Evolutionary conservation across 768 basidiomycete species (phyloP).

Genomic region (Pleurotus tuber-regium): DNA sequence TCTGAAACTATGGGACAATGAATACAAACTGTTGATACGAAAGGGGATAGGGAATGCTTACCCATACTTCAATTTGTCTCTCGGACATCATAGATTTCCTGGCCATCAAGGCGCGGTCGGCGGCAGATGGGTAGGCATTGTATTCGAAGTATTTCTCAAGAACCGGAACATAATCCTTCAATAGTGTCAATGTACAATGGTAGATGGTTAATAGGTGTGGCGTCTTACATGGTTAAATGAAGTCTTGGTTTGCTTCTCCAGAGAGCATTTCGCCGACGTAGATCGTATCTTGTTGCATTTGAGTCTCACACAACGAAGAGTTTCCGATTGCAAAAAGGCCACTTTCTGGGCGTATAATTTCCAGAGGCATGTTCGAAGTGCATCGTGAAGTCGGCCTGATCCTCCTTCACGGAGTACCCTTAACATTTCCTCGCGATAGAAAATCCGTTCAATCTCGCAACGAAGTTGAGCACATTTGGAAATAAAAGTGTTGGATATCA

Average conservation of each 20-base stretch:
- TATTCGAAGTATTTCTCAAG: slow-evolving; percentile 46
- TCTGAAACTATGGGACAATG: slow-evolving; percentile 45
- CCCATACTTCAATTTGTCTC: slow-evolving; percentile 57
- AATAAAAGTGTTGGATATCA: neutral
- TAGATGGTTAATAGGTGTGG: neutral
- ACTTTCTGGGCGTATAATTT: neutral
- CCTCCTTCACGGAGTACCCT: neutral
- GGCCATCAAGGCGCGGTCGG: slow-evolving; percentile 39
- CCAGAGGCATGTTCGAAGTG: neutral
- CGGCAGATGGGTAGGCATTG: slow-evolving; percentile 44
- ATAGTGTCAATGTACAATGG: neutral
- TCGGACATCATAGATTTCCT: slow-evolving; percentile 39
- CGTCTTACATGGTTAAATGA: slow-evolving; percentile 22
- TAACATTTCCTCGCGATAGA: neutral
- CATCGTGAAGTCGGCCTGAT: neutral
- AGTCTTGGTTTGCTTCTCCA: slow-evolving; percentile 2
- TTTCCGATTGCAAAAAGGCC: neutral
- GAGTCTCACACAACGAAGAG: neutral
- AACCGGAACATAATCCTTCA: slow-evolving; percentile 44
- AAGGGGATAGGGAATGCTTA: slow-evolving; percentile 19
- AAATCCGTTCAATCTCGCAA: no score
- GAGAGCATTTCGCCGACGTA: neutral
- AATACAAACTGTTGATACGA: neutral
- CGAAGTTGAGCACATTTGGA: neutral
- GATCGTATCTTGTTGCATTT: neutral